These are phyloP conservation scores for Heracleum sosnowskyi DNA, from an alignment of 129 eudicot species.

Conservation along the genomic window DNA sequence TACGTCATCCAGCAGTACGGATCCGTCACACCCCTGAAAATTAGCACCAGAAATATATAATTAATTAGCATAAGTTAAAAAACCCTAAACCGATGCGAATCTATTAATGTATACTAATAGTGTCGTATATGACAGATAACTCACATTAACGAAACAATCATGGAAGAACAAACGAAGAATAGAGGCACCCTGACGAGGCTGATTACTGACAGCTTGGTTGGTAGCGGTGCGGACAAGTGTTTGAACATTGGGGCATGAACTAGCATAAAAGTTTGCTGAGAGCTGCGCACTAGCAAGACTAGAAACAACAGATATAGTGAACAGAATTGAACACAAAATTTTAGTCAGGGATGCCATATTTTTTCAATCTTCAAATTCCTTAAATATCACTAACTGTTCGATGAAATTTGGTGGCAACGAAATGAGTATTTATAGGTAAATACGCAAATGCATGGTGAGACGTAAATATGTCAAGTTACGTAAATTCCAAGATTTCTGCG, in stretches of 20 bases:
- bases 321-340: neutral
- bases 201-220: constrained; percentile 19
- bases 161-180: constrained; percentile 44
- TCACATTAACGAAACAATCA: constrained; percentile 43
- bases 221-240: constrained; percentile 21
- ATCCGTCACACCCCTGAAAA: constrained; percentile 48
- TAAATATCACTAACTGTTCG: neutral
- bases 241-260: constrained; percentile 30
- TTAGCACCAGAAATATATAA: neutral
- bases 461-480: neutral
- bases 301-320: neutral
- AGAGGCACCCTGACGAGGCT: constrained; percentile 32
- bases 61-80: neutral
- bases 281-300: constrained; percentile 30
- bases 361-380: neutral
- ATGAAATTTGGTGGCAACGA: neutral
- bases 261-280: constrained; percentile 26
- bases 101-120: neutral
- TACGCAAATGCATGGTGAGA: neutral
- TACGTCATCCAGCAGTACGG: constrained; percentile 35
- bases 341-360: neutral
- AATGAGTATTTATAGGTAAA: neutral
- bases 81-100: too few relatives aligned
- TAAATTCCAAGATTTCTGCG: neutral
- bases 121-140: neutral